A percentile compares a stretch with the other conserved stretches of the same genome.
These are phyloP conservation scores for Apiospora kogelbergensis DNA, from an alignment of 2,329 filamentous ascomycete species.

Conservation along the genomic window DNA sequence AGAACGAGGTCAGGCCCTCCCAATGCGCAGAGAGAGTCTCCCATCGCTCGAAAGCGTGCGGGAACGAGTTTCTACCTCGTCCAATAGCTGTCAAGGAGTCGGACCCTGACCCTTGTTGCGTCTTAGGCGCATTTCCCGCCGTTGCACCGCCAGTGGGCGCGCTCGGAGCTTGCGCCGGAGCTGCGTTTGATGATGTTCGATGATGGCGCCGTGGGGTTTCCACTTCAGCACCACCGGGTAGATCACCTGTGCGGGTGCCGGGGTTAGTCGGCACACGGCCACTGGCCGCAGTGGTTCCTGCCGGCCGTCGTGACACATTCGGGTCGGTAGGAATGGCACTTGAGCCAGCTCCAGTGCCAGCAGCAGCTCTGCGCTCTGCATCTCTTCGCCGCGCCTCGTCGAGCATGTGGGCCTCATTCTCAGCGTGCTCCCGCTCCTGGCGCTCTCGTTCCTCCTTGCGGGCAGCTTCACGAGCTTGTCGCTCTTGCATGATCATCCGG, in stretches of 20 bases:
- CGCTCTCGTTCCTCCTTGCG: slow-evolving; percentile 58
- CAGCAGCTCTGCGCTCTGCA: slow-evolving; percentile 59
- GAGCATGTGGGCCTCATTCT: slow-evolving; percentile 53
- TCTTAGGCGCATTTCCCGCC: slow-evolving; percentile 31
- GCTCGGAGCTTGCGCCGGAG: slow-evolving; percentile 17
- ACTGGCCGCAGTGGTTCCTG: slow-evolving; percentile 21
- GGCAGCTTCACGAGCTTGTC: slow-evolving; percentile 70
- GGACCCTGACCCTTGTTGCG: slow-evolving; percentile 27
- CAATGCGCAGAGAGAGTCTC: slow-evolving; percentile 95
- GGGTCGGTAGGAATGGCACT: slow-evolving; percentile 13
- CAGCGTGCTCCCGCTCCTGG: slow-evolving; percentile 57
- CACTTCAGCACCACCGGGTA: slow-evolving; percentile 19
- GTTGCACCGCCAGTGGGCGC: slow-evolving; percentile 10
- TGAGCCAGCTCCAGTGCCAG: slow-evolving; percentile 47
- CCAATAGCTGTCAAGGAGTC: slow-evolving; percentile 32
- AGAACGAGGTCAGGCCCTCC: slow-evolving; percentile 96
- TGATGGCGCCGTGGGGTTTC: slow-evolving; percentile 27
- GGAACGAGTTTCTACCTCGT: slow-evolving; percentile 69
- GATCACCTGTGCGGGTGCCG: slow-evolving; percentile 1
- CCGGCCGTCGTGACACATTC: neutral
- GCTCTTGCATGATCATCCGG: slow-evolving; percentile 87
- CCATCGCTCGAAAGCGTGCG: slow-evolving; percentile 97
- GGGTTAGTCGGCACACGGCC: slow-evolving; percentile 15
- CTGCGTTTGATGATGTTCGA: slow-evolving; percentile 19
- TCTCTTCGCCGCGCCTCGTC: slow-evolving; percentile 58